Evolutionary conservation across 345 rosid species (phyloP).

Genomic region (Populus euphratica): DNA sequence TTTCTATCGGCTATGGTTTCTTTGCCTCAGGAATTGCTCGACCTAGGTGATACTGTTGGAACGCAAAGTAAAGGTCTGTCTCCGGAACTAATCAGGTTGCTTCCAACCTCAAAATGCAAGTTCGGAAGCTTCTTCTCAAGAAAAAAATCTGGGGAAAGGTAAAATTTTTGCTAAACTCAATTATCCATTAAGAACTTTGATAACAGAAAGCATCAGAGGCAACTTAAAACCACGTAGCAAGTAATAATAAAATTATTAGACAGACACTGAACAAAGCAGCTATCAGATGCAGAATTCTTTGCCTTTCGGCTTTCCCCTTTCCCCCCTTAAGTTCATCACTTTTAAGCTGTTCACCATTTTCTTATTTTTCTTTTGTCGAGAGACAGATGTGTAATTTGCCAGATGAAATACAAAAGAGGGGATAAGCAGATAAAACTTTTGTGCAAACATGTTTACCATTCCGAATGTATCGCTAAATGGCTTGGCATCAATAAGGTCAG

Average conservation of each 20-base stretch:
- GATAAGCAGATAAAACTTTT: slow-evolving; percentile 53
- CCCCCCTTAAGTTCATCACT: background rate
- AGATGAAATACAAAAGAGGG: slow-evolving; percentile 59
- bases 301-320: background rate
- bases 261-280: background rate
- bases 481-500: slow-evolving; percentile 65
- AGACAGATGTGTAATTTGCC: slow-evolving; percentile 67
- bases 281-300: background rate
- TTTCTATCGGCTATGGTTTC: background rate
- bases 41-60: slow-evolving; percentile 69
- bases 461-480: slow-evolving; percentile 62
- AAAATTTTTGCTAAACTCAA: slow-evolving; percentile 5
- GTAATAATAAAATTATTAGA: background rate
- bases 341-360: background rate
- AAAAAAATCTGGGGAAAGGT: slow-evolving; percentile 59
- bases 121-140: slow-evolving; percentile 48
- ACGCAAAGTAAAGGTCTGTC: slow-evolving; percentile 62
- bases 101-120: slow-evolving; percentile 66
- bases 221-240: background rate
- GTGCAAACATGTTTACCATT: slow-evolving; percentile 65
- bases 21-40: slow-evolving; percentile 54
- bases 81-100: slow-evolving; percentile 49
- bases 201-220: background rate
- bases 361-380: background rate
- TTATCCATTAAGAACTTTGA: background rate